Evolutionary conservation across 768 basidiomycete species (phyloP), one percentile per base, ranked within the genome.

Genomic region (Hygrophorus pudorinus): DNA sequence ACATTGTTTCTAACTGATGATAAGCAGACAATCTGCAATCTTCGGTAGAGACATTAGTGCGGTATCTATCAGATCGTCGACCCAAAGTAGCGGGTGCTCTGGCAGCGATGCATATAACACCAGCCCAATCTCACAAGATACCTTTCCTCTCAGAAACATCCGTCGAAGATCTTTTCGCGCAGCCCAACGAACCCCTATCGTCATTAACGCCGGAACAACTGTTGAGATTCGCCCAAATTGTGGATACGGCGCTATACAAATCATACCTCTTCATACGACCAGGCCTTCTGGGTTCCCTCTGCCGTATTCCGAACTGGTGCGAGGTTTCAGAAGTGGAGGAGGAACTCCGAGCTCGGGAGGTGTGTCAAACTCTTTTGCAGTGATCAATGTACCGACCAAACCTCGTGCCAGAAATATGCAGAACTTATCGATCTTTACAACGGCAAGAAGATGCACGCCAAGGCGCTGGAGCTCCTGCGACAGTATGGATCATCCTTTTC

Each of bases 241-340:
- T 97, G 18, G 90, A 98, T 55, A 97, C 96, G 1, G 93, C 88
- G 7, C 65, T 98, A 51, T 92, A 98, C 64, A 94, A 96, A 63
- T 81, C 85, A 2, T 96, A 94, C 60, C 65, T 98, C 16, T 71
- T 88, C 16, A 81, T 84, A 33, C 70, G 84, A 35, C 90, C 94
- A 0, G 75, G 72, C 10, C 65, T 99, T 45, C 65, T 98, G 8
- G 90, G 88, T 0, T 79, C 88, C 24, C 62, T 97, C 40, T 98
- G 94, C 61, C 75, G 94, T 34, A 67, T 94, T 18, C 77, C 88
- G 2, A 98, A 96, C 61, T 99, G 92, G 91, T 98, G 94, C 61
- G 96, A 97, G 56, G 92, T 98, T 1, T 79, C 79, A 4, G 87
- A 93, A 54, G 88, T 93, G 1, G 92, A 99, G 59, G 90, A 86